phyloP scores from a whole-genome alignment of 2,329 filamentous ascomycete species.

The Xylariaceae sp. region DNA sequence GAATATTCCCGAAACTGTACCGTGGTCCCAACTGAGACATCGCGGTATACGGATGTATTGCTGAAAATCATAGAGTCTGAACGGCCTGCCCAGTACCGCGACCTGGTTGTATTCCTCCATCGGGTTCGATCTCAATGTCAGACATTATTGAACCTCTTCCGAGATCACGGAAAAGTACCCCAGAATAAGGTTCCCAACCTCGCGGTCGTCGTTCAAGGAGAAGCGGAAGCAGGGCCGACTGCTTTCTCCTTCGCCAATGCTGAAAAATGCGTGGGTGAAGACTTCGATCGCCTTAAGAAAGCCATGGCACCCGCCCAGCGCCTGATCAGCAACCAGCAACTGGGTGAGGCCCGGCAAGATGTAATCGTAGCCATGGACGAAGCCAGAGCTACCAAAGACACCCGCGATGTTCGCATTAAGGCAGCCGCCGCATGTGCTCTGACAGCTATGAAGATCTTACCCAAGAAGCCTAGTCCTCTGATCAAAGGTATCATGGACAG shows the following conservation, averaged over 20 bases:
- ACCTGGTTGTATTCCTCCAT: conserved; percentile 85
- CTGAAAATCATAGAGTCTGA: conserved; percentile 76
- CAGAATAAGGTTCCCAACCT: conserved; percentile 71
- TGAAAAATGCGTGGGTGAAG: conserved; percentile 78
- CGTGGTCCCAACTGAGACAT: conserved; percentile 42
- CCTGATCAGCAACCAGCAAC: conserved; percentile 73
- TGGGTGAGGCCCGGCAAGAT: conserved; percentile 71
- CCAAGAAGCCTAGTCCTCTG: conserved; percentile 87
- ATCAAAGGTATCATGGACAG: conserved; percentile 99
- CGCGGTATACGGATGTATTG: conserved; percentile 61
- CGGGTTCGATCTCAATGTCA: conserved; percentile 88
- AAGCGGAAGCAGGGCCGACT: conserved; percentile 83
- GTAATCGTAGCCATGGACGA: conserved; percentile 72
- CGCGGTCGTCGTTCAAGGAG: conserved; percentile 90
- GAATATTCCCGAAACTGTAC: conserved; percentile 70
- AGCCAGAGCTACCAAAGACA: conserved; percentile 71
- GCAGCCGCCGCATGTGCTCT: conserved; percentile 83
- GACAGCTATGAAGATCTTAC: conserved; percentile 79
- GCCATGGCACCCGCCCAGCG: conserved; percentile 83
- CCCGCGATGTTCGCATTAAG: conserved; percentile 79
- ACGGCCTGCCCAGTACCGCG: conserved; percentile 77
- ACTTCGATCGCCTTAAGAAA: conserved; percentile 86
- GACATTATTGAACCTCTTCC: conserved; percentile 84
- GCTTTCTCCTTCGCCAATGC: conserved; percentile 87
- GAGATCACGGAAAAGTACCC: conserved; percentile 81